Base-by-base conservation (phyloP, 1,284 basidiomycete genomes). In the Jaminaea rosea region DNA sequence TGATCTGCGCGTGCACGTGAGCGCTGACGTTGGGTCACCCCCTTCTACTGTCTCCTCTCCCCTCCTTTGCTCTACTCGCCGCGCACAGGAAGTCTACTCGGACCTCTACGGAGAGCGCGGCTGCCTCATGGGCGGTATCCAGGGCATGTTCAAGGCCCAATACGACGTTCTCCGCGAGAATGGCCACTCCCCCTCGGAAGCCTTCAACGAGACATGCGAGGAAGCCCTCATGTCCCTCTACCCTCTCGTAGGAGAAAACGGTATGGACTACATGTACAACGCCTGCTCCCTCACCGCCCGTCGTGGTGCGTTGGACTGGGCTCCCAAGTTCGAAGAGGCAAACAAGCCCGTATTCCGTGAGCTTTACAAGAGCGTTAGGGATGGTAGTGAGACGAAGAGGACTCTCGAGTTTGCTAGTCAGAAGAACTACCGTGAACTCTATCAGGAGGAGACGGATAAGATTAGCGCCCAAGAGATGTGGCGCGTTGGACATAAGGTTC, bases 71-170 rank as follows among this genome's bases (percentile, higher is more conserved):
- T n/a, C n/a, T n/a, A n/a, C n/a, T n/a, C n/a, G n/a, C n/a, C n/a
- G n/a, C n/a, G n/a, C n/a, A n/a, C n/a, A n/a, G 82, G 93, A 98
- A 80, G 94, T 97, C 58, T 97, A 88, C 84, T 98, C 94, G 52
- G 94, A 98, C 77, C 81, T 99, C 59, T 98, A 94, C 78, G 94
- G 94, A 78, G 94, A 99, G 82, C 92, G 93, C 81, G 94, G 94
- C 82, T 92, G 96, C 74, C 83, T 98, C 73, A 97, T 97, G 93
- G 93, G 93, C 75, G 93, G 86, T 77, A 97, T 98, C 76, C 85
- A 99, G 85, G 94, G 93, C 69, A 84, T 99, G 76, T 98, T 99
- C 87, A 82, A 91, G 72, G 93, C 93, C 49, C 91, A 98, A 78
- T 99, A 99, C 84, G 86, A 97, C 80, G 87, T 97, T 58, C 88